Evolutionary conservation across 1,139 yeast species (phyloP).

Genomic region (Arxiozyma slooffiae): DNA sequence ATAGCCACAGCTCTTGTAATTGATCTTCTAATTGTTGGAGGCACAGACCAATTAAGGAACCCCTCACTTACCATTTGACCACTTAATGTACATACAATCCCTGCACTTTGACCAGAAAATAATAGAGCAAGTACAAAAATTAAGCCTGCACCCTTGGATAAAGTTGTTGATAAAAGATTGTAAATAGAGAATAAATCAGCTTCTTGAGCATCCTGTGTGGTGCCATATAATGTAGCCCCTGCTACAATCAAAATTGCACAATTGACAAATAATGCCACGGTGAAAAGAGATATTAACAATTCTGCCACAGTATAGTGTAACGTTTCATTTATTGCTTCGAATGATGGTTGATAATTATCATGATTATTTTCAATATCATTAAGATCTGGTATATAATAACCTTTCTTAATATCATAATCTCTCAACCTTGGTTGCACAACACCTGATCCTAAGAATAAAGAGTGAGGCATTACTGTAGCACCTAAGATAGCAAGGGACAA

Average conservation of each 20-base stretch:
- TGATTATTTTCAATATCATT: slow-evolving; percentile 27
- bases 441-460: slow-evolving; percentile 64
- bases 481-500: slow-evolving; percentile 68
- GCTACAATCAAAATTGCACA: slow-evolving; percentile 66
- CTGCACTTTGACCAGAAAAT: slow-evolving; percentile 74
- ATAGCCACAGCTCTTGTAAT: slow-evolving; percentile 65
- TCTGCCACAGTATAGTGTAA: slow-evolving; percentile 57
- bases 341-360: slow-evolving; percentile 49
- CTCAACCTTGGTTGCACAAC: slow-evolving; percentile 64
- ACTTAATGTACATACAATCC: slow-evolving; percentile 71
- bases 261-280: slow-evolving; percentile 67
- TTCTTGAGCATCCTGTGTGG: slow-evolving; percentile 47
- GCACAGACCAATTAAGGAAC: slow-evolving; percentile 59
- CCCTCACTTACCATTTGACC: slow-evolving; percentile 80
- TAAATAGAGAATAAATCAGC: slow-evolving; percentile 73
- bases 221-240: slow-evolving; percentile 55
- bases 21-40: slow-evolving; percentile 61
- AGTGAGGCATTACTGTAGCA: slow-evolving; percentile 80
- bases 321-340: slow-evolving; percentile 56
- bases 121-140: slow-evolving; percentile 65
- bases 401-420: slow-evolving; percentile 50
- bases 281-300: slow-evolving; percentile 51
- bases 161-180: slow-evolving; percentile 47
- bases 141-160: slow-evolving; percentile 63
- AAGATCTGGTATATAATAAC: slow-evolving; percentile 32